phyloP scores from a whole-genome alignment of 2,329 filamentous ascomycete species.

The Shiraia sp. region DNA sequence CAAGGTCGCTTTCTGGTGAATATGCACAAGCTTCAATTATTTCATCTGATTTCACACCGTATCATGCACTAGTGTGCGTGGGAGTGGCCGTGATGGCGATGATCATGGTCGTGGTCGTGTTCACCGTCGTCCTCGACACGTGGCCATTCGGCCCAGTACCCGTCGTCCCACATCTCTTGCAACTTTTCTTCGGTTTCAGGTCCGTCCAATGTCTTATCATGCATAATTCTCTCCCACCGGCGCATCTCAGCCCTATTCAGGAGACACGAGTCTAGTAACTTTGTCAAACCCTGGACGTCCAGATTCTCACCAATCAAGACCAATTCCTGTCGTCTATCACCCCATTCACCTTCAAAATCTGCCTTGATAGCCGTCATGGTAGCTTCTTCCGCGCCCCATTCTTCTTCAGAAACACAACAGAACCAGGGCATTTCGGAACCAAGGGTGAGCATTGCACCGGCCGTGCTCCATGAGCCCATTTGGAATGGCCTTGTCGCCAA shows the following conservation, averaged over 20 bases:
- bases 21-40: background rate
- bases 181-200: slow-evolving; percentile 53
- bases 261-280: slow-evolving; percentile 63
- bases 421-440: slow-evolving; percentile 63
- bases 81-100: slow-evolving; percentile 3
- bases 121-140: slow-evolving; percentile 41
- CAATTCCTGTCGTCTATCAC: slow-evolving; percentile 71
- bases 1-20: background rate
- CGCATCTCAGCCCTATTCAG: slow-evolving; percentile 62
- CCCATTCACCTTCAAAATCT: slow-evolving; percentile 61
- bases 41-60: background rate
- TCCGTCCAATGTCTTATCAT: slow-evolving; percentile 23
- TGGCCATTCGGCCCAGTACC: slow-evolving; percentile 58
- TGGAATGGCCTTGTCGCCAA: slow-evolving; percentile 62
- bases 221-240: slow-evolving; percentile 47
- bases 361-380: slow-evolving; percentile 54
- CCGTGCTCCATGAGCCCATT: slow-evolving; percentile 66
- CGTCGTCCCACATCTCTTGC: slow-evolving; percentile 60
- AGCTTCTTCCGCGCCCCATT: slow-evolving; percentile 54
- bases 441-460: slow-evolving; percentile 66
- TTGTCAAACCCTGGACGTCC: slow-evolving; percentile 56
- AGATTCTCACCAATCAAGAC: slow-evolving; percentile 74
- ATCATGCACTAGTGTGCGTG: background rate
- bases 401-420: slow-evolving; percentile 59
- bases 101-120: slow-evolving; percentile 22